These are phyloP conservation scores for Salix dunnii DNA, from an alignment of 345 rosid species.

Conservation along the genomic window DNA sequence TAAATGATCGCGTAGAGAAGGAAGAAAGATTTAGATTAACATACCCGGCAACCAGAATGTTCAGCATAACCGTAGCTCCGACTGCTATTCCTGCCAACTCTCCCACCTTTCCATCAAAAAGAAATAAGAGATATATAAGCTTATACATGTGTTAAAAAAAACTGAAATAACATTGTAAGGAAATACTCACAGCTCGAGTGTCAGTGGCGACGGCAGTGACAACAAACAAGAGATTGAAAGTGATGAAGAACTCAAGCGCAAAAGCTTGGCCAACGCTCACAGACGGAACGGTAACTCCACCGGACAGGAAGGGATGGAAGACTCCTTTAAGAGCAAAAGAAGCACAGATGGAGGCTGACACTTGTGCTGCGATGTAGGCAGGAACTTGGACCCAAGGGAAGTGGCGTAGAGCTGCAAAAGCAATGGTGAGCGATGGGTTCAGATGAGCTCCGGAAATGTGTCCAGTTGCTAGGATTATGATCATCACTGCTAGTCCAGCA, in stretches of 20 bases:
- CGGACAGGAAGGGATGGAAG: constrained; percentile 81
- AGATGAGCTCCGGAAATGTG: constrained; percentile 97
- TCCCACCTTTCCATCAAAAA: constrained; percentile 59
- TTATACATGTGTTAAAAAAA: background rate
- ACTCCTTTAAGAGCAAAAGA: constrained; percentile 87
- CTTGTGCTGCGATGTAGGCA: constrained; percentile 80
- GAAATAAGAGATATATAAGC: background rate
- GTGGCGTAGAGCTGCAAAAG: constrained; percentile 82
- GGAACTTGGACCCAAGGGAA: constrained; percentile 96
- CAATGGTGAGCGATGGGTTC: constrained; percentile 87
- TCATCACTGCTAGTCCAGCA: constrained; percentile 91
- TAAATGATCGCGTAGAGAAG: background rate
- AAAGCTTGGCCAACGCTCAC: constrained; percentile 77
- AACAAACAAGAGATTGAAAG: constrained; percentile 83
- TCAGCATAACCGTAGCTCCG: constrained; percentile 95
- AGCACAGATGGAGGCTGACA: constrained; percentile 87
- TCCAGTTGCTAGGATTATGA: constrained; percentile 81
- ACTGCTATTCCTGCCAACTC: constrained; percentile 97
- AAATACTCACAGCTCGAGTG: constrained; percentile 74
- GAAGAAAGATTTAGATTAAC: background rate
- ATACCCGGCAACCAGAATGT: constrained; percentile 53
- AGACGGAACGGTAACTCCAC: constrained; percentile 95
- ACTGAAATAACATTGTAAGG: background rate
- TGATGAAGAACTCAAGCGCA: constrained; percentile 89
- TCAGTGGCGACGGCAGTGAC: constrained; percentile 97